phyloP scores from a whole-genome alignment of 2,329 filamentous ascomycete species.

The Xylariaceae sp. region DNA sequence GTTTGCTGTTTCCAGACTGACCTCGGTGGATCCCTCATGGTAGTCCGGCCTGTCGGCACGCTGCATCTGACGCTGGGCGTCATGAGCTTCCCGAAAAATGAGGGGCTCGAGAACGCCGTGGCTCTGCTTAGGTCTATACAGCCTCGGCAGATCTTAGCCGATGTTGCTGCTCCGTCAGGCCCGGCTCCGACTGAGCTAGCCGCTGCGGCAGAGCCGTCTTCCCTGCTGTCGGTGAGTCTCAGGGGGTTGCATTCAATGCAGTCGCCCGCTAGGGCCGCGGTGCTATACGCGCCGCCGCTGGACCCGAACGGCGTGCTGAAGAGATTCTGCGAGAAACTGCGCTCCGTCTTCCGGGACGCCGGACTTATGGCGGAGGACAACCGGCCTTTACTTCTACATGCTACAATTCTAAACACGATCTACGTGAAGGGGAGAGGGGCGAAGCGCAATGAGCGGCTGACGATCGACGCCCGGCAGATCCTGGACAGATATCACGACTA shows the following conservation, averaged over 20 bases:
- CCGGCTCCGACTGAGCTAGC: not conserved
- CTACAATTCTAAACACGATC: constrained; percentile 80
- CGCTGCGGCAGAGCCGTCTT: constrained; percentile 2
- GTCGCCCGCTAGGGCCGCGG: constrained; percentile 48
- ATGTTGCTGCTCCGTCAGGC: constrained; percentile 7
- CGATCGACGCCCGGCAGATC: constrained; percentile 51
- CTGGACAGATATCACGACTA: constrained; percentile 58
- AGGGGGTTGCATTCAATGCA: constrained; percentile 60
- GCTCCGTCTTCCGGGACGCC: constrained; percentile 47
- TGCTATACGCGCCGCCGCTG: constrained; percentile 59
- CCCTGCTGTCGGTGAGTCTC: constrained; percentile 43
- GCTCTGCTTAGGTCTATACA: constrained; percentile 37
- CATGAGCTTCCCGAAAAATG: constrained; percentile 61
- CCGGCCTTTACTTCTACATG: constrained; percentile 69
- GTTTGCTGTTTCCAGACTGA: constrained; percentile 2
- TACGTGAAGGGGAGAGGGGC: constrained; percentile 52
- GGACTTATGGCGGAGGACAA: constrained; percentile 54
- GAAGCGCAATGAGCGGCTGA: constrained; percentile 37
- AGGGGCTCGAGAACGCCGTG: constrained; percentile 40
- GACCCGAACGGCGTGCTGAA: constrained; percentile 49
- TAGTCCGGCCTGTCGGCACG: constrained; percentile 67
- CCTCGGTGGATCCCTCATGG: not conserved
- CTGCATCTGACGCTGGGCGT: constrained; percentile 84
- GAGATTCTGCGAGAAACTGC: constrained; percentile 53
- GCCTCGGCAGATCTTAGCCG: constrained; percentile 38